These are phyloP conservation scores for Cladobotryum mycophilum DNA, from an alignment of 2,329 filamentous ascomycete genomes.

Conservation along the genomic window DNA sequence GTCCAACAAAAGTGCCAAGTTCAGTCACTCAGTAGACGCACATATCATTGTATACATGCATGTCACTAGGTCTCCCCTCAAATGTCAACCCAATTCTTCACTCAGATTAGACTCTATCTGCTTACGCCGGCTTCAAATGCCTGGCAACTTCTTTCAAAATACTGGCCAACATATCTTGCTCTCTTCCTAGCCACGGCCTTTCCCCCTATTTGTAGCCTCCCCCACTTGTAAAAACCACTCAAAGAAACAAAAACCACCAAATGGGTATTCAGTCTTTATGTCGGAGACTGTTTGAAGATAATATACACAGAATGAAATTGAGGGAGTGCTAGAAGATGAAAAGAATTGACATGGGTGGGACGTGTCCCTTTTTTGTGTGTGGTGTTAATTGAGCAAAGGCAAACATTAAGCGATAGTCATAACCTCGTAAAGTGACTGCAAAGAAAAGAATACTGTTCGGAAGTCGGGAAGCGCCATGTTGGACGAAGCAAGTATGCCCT, in stretches of 20 bases:
- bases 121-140: neutral
- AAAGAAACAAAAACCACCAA: slow-evolving; percentile 7
- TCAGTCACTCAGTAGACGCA: no score
- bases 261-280: slow-evolving; percentile 20
- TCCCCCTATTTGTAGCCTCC: neutral
- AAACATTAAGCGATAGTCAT: slow-evolving; percentile 31
- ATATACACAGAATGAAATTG: slow-evolving; percentile 24
- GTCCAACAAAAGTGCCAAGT: no score
- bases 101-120: no score
- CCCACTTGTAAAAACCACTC: slow-evolving; percentile 3
- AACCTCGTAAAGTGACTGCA: slow-evolving; percentile 24
- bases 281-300: slow-evolving; percentile 23
- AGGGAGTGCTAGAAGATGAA: slow-evolving; percentile 5
- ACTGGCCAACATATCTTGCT: neutral
- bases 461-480: no score
- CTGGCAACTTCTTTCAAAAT: neutral
- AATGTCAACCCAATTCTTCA: no score
- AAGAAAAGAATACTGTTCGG: slow-evolving; percentile 8
- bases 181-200: neutral
- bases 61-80: no score
- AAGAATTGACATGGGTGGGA: slow-evolving; percentile 11
- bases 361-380: neutral
- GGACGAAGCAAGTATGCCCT: neutral
- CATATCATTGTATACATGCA: no score
- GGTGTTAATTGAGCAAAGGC: slow-evolving; percentile 11